These are phyloP conservation scores for Calycina marina DNA, from an alignment of 2,329 filamentous ascomycete genomes.

Conservation along the genomic window DNA sequence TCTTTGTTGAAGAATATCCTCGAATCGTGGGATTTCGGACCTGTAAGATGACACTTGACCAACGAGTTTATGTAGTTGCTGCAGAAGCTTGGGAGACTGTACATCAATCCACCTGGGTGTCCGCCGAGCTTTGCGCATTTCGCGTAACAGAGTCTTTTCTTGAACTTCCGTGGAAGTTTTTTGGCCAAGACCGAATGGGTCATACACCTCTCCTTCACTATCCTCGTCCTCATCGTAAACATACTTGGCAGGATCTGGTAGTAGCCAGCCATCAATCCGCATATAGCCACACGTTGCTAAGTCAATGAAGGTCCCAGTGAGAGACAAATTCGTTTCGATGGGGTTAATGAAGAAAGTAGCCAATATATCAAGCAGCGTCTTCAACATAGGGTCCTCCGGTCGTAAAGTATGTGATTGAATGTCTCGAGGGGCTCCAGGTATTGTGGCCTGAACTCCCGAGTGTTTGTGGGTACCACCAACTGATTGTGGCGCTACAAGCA, in stretches of 20 bases:
- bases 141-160: conserved; percentile 31
- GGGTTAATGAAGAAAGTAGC: conserved; percentile 78
- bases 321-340: conserved; percentile 75
- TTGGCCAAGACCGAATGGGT: conserved; percentile 17
- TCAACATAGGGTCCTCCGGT: conserved; percentile 46
- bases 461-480: conserved; percentile 41
- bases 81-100: conserved; percentile 38
- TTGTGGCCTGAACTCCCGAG: conserved; percentile 38
- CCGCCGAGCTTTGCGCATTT: conserved; percentile 36
- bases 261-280: conserved; percentile 78
- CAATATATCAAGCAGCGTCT: conserved; percentile 55
- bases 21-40: conserved; percentile 53
- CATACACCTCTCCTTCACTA: conserved; percentile 22
- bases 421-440: conserved; percentile 46
- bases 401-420: conserved; percentile 46
- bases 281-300: conserved; percentile 76
- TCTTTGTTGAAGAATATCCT: conserved; percentile 52
- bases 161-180: conserved; percentile 20
- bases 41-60: conserved; percentile 49
- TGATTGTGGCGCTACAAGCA: conserved; percentile 47
- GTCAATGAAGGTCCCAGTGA: conserved; percentile 73
- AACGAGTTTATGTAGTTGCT: conserved; percentile 42
- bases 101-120: conserved; percentile 37
- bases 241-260: conserved; percentile 55
- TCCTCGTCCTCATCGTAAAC: conserved; percentile 34